A percentile compares a stretch with the other conserved stretches of the same genome.
Conservation (phyloP, 192 early-diverging fungal species). For the Backusella morwellensis region DNA sequence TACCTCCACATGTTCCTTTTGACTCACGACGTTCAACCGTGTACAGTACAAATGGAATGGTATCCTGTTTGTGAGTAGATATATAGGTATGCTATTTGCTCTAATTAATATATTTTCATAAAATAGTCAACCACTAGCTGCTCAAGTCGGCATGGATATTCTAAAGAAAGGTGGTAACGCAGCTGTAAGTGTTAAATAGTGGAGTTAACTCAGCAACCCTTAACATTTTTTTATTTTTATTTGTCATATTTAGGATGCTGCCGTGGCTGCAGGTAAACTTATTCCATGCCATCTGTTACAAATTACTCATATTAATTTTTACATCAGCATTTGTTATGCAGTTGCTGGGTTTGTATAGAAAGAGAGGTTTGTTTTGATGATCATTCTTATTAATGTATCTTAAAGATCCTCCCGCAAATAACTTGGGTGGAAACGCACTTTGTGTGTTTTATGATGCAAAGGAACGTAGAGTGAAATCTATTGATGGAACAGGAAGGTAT, state of each 20-base stretch:
- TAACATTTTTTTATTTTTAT: not conserved
- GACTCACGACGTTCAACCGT: conserved; percentile 50
- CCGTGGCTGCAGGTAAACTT: conserved; percentile 47
- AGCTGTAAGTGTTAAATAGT: conserved; percentile 43
- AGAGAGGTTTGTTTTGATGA: conserved; percentile 27
- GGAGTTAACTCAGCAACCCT: not conserved
- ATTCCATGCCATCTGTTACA: no score
- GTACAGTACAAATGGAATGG: conserved; percentile 61
- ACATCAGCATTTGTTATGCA: conserved; percentile 58
- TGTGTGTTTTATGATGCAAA: conserved; percentile 74
- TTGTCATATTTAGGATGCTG: conserved; percentile 44
- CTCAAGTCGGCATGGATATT: conserved; percentile 61
- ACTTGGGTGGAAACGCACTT: conserved; percentile 79
- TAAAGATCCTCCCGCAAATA: conserved; percentile 65
- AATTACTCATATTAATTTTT: not conserved
- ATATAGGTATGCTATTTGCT: not conserved
- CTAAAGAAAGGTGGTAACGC: conserved; percentile 72
- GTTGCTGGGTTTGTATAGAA: conserved; percentile 51
- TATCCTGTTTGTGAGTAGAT: conserved; percentile 42
- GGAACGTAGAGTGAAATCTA: conserved; percentile 44
- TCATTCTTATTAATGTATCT: conserved; percentile 16
- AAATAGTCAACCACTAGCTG: conserved; percentile 68
- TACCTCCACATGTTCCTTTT: conserved; percentile 20
- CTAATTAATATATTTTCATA: not conserved
- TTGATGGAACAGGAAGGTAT: conserved; percentile 64